phyloP scores from a whole-genome alignment of 257 asterid genomes.

The Salvia splendens region DNA sequence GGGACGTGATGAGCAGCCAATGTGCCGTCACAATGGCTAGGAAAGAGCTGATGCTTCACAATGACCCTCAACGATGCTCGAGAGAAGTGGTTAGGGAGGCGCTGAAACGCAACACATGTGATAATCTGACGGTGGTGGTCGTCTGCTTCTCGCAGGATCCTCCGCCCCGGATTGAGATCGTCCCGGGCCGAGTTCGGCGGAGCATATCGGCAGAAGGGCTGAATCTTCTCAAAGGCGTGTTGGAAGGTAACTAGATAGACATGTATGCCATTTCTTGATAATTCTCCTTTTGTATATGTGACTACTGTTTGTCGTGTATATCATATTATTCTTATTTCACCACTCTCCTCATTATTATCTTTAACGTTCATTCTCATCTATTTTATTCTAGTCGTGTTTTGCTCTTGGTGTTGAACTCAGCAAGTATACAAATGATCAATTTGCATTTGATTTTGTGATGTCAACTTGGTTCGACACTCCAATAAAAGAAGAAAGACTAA shows the following conservation, averaged over 20 bases:
- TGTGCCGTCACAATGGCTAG: constrained; percentile 75
- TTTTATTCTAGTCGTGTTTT: background rate
- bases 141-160: constrained; percentile 73
- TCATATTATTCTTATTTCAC: constrained; percentile 10
- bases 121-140: constrained; percentile 66
- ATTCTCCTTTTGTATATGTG: constrained; percentile 28
- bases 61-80: constrained; percentile 75
- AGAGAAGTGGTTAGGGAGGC: constrained; percentile 74
- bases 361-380: background rate
- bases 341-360: background rate
- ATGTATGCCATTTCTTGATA: background rate
- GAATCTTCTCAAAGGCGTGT: constrained; percentile 77
- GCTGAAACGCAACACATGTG: constrained; percentile 70
- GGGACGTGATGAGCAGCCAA: constrained; percentile 96
- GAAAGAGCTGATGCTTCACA: constrained; percentile 76
- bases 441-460: too few relatives aligned
- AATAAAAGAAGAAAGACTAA: too few relatives aligned
- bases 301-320: constrained; percentile 31
- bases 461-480: too few relatives aligned
- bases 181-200: constrained; percentile 56
- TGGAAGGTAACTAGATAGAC: constrained; percentile 47
- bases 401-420: background rate
- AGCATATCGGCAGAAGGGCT: constrained; percentile 85
- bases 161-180: constrained; percentile 68
- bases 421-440: background rate